Percentiles rank a stretch among this genome's conserved stretches.
Conservation (phyloP, 2,329 filamentous ascomycete species). For the Scleromitrula shiraiana region DNA sequence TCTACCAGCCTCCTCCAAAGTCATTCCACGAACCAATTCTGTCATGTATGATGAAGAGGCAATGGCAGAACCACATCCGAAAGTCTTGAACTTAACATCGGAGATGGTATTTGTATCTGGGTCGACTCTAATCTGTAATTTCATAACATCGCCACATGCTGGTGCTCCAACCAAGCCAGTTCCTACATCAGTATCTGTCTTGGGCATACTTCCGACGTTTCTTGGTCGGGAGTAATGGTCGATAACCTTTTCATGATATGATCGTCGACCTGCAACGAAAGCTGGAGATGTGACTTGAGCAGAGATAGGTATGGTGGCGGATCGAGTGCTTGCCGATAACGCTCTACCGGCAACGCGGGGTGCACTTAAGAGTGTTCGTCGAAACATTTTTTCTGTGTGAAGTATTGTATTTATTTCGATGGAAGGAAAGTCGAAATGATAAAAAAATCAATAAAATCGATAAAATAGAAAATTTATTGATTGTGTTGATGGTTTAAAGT, state of each 20-base stretch:
- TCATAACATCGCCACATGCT: constrained; percentile 89
- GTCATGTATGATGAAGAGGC: constrained; percentile 92
- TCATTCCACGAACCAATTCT: constrained; percentile 93
- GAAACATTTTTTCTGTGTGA: constrained; percentile 22
- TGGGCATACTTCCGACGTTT: constrained; percentile 72
- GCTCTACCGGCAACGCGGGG: constrained; percentile 25
- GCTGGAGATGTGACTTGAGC: constrained; percentile 20
- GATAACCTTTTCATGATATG: constrained; percentile 43
- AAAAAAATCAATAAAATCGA: neutral
- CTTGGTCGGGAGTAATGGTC: constrained; percentile 77
- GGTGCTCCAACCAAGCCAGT: constrained; percentile 89
- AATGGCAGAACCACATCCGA: constrained; percentile 90
- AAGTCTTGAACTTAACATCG: constrained; percentile 97
- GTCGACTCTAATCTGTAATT: constrained; percentile 88
- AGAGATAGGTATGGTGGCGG: constrained; percentile 19
- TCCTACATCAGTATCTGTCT: constrained; percentile 74
- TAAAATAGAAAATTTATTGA: neutral
- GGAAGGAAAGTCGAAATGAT: neutral
- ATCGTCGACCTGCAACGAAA: constrained; percentile 21
- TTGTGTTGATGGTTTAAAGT: neutral
- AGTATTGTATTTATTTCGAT: neutral
- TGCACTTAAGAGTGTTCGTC: constrained; percentile 23
- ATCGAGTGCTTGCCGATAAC: constrained; percentile 22
- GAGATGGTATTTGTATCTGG: constrained; percentile 79
- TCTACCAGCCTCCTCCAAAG: constrained; percentile 81